Percentiles rank a stretch among this genome's conserved stretches.
These are phyloP conservation scores for Papiliotrema nemorosa DNA, from an alignment of 1,284 basidiomycete genomes.

Conservation along the genomic window DNA sequence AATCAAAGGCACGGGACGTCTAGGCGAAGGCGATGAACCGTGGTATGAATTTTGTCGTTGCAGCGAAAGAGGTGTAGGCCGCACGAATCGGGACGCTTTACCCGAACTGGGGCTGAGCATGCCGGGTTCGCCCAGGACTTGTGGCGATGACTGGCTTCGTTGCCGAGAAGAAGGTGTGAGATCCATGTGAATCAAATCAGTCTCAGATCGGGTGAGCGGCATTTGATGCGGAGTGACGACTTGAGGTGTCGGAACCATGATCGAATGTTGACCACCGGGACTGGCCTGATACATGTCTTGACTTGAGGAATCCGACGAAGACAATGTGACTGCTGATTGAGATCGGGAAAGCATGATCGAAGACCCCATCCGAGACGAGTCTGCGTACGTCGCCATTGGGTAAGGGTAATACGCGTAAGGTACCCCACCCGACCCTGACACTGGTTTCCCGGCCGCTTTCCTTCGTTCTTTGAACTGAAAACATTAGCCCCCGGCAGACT, in stretches of 20 bases:
- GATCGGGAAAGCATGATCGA: slow-evolving; percentile 28
- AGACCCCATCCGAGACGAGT: slow-evolving; percentile 12
- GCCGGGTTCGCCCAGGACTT: slow-evolving; percentile 19
- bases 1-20: slow-evolving; percentile 20
- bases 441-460: slow-evolving; percentile 23
- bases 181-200: slow-evolving; percentile 22
- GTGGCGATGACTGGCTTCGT: slow-evolving; percentile 39
- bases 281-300: slow-evolving; percentile 22
- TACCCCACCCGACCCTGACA: slow-evolving; percentile 9
- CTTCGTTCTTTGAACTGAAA: slow-evolving; percentile 40
- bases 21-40: slow-evolving; percentile 33
- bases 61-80: slow-evolving; percentile 27
- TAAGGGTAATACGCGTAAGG: slow-evolving; percentile 20
- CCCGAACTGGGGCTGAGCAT: slow-evolving; percentile 34
- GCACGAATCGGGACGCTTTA: slow-evolving; percentile 22
- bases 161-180: slow-evolving; percentile 24
- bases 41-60: slow-evolving; percentile 39
- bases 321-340: slow-evolving; percentile 36
- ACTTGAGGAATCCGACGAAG: slow-evolving; percentile 33
- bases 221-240: slow-evolving; percentile 13
- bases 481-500: slow-evolving; percentile 1
- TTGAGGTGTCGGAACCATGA: background rate
- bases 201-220: slow-evolving; percentile 23
- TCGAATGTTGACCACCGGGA: slow-evolving; percentile 6
- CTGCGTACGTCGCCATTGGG: slow-evolving; percentile 13